Conservation (phyloP, 2,329 filamentous ascomycete species). For the Cercospora zeina region DNA sequence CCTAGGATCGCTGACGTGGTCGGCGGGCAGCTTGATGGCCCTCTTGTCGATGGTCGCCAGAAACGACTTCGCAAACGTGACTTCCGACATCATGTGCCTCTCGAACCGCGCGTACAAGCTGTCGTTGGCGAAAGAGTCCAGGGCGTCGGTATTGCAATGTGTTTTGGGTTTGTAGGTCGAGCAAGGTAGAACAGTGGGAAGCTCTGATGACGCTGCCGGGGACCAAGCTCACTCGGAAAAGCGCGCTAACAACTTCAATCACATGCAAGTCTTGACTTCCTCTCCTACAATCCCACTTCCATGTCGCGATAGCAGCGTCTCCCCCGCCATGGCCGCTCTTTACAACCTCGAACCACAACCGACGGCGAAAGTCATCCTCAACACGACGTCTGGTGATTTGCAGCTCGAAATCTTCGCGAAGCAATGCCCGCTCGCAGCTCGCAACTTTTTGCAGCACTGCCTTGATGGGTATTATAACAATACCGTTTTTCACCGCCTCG, state of each 20-base stretch:
- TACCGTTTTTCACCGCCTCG: constrained; percentile 90
- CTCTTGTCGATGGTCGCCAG: constrained; percentile 76
- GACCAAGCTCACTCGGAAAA: constrained; percentile 3
- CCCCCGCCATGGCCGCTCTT: constrained; percentile 71
- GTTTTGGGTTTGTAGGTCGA: constrained; percentile 3
- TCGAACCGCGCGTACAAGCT: constrained; percentile 36
- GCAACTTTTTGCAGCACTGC: constrained; percentile 94
- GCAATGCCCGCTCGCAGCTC: constrained; percentile 84
- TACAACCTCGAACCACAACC: constrained; percentile 96
- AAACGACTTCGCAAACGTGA: constrained; percentile 75
- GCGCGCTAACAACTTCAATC: constrained; percentile 12
- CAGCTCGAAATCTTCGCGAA: constrained; percentile 92
- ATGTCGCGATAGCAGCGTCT: constrained; percentile 14
- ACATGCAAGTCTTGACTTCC: constrained; percentile 17
- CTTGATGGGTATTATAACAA: constrained; percentile 93
- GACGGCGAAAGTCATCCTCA: constrained; percentile 85
- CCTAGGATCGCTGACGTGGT: constrained; percentile 85
- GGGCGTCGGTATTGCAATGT: constrained; percentile 3
- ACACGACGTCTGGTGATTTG: constrained; percentile 87
- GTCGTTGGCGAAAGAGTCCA: constrained; percentile 18
- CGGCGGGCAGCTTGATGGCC: constrained; percentile 77
- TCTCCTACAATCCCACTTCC: neutral
- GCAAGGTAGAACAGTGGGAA: neutral
- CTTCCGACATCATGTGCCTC: constrained; percentile 63
- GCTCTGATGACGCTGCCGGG: constrained; percentile 7